A percentile compares a stretch with the other conserved stretches of the same genome.
Evolutionary conservation across 495 filamentous ascomycete genomes (phyloP).

Genomic region (Penicilliopsis zonata): DNA sequence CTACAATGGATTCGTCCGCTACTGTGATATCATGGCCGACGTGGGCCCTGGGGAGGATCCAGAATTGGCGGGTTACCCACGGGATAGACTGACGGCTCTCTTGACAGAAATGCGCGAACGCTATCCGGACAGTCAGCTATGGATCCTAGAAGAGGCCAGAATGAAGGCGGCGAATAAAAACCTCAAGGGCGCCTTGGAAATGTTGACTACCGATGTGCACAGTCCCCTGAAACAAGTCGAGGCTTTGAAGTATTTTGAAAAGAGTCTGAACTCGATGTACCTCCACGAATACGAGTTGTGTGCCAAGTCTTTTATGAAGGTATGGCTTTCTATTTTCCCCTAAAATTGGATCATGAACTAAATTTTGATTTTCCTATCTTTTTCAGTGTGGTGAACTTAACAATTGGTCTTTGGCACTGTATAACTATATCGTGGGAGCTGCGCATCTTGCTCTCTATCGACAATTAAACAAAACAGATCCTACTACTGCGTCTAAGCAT

Average conservation of each 20-base stretch:
- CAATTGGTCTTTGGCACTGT: conserved; percentile 81
- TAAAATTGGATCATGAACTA: conserved; percentile 9
- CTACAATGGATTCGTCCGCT: conserved; percentile 75
- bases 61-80: conserved; percentile 57
- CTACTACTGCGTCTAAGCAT: conserved; percentile 36
- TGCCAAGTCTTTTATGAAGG: conserved; percentile 59
- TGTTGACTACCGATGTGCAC: conserved; percentile 43
- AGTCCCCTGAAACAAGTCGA: conserved; percentile 78
- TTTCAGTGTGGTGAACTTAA: conserved; percentile 65
- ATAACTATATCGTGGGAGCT: conserved; percentile 77
- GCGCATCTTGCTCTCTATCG: conserved; percentile 74
- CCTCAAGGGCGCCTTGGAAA: conserved; percentile 53
- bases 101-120: conserved; percentile 60
- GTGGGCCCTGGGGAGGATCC: conserved; percentile 35
- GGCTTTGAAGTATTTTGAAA: conserved; percentile 73
- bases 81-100: conserved; percentile 52
- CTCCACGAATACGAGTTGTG: conserved; percentile 60
- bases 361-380: conserved; percentile 1
- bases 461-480: conserved; percentile 30
- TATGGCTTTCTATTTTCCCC: conserved; percentile 9
- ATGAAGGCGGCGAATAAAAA: conserved; percentile 57
- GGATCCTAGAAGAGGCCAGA: conserved; percentile 82
- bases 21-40: conserved; percentile 75
- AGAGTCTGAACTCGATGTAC: conserved; percentile 68
- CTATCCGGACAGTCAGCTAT: conserved; percentile 75